Evolutionary conservation across 169 alveolate species (phyloP).

Genomic region (Babesia divergens): DNA sequence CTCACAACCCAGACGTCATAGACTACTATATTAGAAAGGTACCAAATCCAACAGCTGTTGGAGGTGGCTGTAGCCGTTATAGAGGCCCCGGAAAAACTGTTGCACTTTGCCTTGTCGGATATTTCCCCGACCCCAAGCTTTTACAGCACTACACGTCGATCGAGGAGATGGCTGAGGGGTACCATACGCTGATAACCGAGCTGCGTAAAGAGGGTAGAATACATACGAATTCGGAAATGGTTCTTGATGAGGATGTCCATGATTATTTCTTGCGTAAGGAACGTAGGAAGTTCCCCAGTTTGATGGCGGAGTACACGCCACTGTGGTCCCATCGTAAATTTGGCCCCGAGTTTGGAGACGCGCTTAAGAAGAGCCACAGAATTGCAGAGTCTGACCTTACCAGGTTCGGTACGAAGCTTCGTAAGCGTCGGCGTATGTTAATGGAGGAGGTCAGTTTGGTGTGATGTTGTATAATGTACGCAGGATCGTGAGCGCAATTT

Average conservation of each 20-base stretch:
- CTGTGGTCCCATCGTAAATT: slow-evolving; percentile 74
- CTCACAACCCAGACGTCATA: slow-evolving; percentile 54
- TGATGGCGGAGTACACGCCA: slow-evolving; percentile 69
- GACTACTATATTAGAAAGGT: slow-evolving; percentile 43
- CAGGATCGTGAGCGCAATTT: slow-evolving; percentile 27
- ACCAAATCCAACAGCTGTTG: slow-evolving; percentile 14
- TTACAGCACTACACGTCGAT: slow-evolving; percentile 58
- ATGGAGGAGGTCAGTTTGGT: slow-evolving; percentile 14
- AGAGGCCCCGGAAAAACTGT: slow-evolving; percentile 58
- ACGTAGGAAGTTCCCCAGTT: slow-evolving; percentile 67
- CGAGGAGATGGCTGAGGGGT: slow-evolving; percentile 77
- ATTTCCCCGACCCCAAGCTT: slow-evolving; percentile 38
- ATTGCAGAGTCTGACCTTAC: slow-evolving; percentile 42
- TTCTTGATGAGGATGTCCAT: slow-evolving; percentile 47
- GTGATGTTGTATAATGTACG: background rate
- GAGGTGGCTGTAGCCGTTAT: slow-evolving; percentile 51
- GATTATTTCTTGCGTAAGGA: slow-evolving; percentile 67
- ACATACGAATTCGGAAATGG: slow-evolving; percentile 64
- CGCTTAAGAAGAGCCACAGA: slow-evolving; percentile 48
- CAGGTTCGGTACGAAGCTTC: slow-evolving; percentile 31
- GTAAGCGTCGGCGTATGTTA: slow-evolving; percentile 25
- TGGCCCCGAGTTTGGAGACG: slow-evolving; percentile 80
- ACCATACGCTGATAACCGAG: slow-evolving; percentile 73
- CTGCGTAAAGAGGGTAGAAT: slow-evolving; percentile 71
- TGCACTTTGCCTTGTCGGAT: slow-evolving; percentile 31